Evolutionary conservation across 345 rosid genomes (phyloP), one percentile per base, ranked within the genome.

Genomic region (Noccaea bulbosa): DNA sequence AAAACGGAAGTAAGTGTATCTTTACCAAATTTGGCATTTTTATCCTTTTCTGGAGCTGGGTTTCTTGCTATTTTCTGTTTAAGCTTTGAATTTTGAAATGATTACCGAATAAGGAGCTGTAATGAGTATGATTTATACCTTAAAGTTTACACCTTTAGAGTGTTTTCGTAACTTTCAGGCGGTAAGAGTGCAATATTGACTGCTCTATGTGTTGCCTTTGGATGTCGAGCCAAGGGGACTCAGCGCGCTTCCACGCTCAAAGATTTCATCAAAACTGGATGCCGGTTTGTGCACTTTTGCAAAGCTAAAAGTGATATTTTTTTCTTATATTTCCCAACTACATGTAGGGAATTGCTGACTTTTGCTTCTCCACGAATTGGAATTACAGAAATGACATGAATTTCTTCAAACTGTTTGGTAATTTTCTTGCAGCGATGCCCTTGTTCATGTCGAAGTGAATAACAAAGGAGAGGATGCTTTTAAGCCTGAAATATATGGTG

Each of bases 111-210:
- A 39, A 39, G 4, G 17, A 7, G 34, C 33, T 3, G 35, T 1
- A 37, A 37, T 9, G 32, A 38, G 62, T 57, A 30, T 30, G 11
- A n/a, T 24, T 44, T 15, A 30, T 48, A 11, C 8, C 4, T 2
- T 9, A 27, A 27, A 2, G 3, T 24, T 44, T 10, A 30, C 35
- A 11, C 5, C 4, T 2, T 9, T 11, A 41, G 7, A 7, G 35
- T 27, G 69, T 35, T 45, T 9, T 34, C 4, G 22, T 24, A 8
- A 47, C 10, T 62, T 77, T 7, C 81, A 90, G 98, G 98, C 52
- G 96, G 98, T 20, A 93, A 93, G 77, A 90, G 98, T 73, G 97
- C 96, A 10, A 81, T 93, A 67, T 69, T 93, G 77, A 90, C 97
- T 56, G 98, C 97, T 50, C 73, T 93, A 15, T 88, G 96, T 50